Percentiles rank a stretch among this genome's conserved stretches.
Conservation (phyloP, 768 basidiomycete species). For the Tricholomella constricta region DNA sequence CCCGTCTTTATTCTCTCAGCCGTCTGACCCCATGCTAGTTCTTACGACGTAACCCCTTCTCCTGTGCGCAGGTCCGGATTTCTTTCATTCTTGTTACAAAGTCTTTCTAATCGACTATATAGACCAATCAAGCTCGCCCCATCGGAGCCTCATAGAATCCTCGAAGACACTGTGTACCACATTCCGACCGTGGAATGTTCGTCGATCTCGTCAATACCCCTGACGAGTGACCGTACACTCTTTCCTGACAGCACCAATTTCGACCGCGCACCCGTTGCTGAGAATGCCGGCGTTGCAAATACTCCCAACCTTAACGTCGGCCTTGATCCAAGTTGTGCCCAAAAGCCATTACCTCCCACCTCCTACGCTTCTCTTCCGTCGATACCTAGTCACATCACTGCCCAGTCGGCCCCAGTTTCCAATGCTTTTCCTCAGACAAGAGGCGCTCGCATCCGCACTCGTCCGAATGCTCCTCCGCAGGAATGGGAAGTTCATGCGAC, state of each 20-base stretch:
- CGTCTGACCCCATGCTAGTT: neutral
- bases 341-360: neutral
- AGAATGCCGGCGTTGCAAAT: conserved; percentile 3
- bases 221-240: neutral
- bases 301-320: neutral
- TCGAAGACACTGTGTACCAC: neutral
- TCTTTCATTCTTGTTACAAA: neutral
- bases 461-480: neutral
- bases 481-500: conserved; percentile 15
- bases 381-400: neutral
- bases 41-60: neutral
- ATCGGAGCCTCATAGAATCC: no score
- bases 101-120: neutral
- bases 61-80: conserved; percentile 1
- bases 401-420: neutral
- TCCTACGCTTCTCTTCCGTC: neutral
- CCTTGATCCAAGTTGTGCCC: neutral
- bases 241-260: neutral
- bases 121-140: neutral
- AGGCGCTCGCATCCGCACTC: neutral
- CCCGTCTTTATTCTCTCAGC: neutral
- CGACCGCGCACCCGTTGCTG: neutral
- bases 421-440: neutral
- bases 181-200: neutral
- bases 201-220: neutral